phyloP scores from a whole-genome alignment of 306 rosid genomes.

The Dicorynia guianensis region DNA sequence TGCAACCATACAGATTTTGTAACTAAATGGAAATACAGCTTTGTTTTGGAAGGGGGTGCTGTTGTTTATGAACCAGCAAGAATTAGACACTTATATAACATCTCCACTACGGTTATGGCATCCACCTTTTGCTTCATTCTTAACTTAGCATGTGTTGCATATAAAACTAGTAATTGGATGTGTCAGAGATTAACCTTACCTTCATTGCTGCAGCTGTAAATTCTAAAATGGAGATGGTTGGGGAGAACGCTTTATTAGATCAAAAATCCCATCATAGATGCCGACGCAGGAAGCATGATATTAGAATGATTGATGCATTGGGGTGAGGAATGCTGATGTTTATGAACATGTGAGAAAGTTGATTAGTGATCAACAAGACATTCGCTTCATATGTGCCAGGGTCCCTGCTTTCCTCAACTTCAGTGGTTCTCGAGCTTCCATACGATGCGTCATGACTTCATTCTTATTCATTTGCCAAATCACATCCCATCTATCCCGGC shows the following conservation, averaged over 20 bases:
- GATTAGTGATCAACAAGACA: neutral
- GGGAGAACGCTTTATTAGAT: slow-evolving; percentile 85
- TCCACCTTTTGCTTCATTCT: neutral
- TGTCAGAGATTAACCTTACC: slow-evolving; percentile 34
- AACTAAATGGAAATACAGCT: too few species aligned
- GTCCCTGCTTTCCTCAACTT: neutral
- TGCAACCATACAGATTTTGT: too few species aligned
- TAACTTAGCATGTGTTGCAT: neutral
- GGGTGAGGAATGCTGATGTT: slow-evolving; percentile 45
- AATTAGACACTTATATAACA: neutral
- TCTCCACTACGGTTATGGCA: too few species aligned
- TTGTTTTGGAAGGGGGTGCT: too few species aligned
- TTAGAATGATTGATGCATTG: slow-evolving; percentile 79
- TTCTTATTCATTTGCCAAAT: slow-evolving; percentile 27
- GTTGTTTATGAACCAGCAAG: neutral
- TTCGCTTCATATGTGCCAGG: slow-evolving; percentile 34
- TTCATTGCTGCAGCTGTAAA: slow-evolving; percentile 57
- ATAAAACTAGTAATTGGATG: slow-evolving; percentile 34
- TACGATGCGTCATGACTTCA: slow-evolving; percentile 1
- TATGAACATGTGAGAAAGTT: neutral
- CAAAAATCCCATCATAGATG: slow-evolving; percentile 91
- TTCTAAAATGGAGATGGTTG: slow-evolving; percentile 85
- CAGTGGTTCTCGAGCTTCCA: slow-evolving; percentile 18
- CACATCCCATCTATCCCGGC: slow-evolving; percentile 20
- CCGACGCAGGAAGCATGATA: slow-evolving; percentile 91